Base-by-base conservation (phyloP, 164 flowering plant species). In the Paratinospora sagittata region DNA sequence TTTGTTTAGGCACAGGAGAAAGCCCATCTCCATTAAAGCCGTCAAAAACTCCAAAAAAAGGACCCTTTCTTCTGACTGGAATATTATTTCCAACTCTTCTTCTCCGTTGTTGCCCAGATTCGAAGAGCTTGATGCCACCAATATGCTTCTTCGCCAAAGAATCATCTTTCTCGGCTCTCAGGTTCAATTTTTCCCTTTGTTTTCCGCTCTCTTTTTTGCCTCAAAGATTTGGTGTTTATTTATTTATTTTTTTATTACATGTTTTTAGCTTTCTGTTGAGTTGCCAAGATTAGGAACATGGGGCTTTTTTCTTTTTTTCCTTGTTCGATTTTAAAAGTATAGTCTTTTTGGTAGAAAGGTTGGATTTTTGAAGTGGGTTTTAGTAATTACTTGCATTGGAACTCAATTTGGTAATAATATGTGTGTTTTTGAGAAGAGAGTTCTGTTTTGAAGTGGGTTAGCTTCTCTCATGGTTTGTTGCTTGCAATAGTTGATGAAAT, bases 71-170 rank as follows among this genome's bases (percentile, higher is more conserved):
- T 76, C 84, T 39, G 76, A 84, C 47, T 93, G 98, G 98, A 84
- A 88, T n/a, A n/a, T n/a, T 67, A 63, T 87, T 7, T 64, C 81
- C 13, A 76, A 55, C 69, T 65, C 75, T 52, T 23, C 84, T 65
- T 63, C 78, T 63, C 76, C 89, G 13, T 71, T 78, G 85, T 72
- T 86, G 74, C 93, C 93, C 41, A 84, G 79, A 74, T 81, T 89
- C 68, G 95, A 92, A 73, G 97, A 94, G 62, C 87, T 94, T 7
- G 97, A 94, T 65, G 76, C 89, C 67, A 85, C 89, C 75, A 90
- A 90, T 76, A 88, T 88, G 98, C 90, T 94, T 73, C 93, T 94
- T 37, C 92, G 93, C 41, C 98, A 94, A 77, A 74, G 98, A 74
- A 92, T 94, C 70, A 69, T 94, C 78, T 94, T 92, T 76, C 74